These are phyloP conservation scores for Reutealis trisperma DNA, from an alignment of 345 rosid genomes.

Conservation along the genomic window DNA sequence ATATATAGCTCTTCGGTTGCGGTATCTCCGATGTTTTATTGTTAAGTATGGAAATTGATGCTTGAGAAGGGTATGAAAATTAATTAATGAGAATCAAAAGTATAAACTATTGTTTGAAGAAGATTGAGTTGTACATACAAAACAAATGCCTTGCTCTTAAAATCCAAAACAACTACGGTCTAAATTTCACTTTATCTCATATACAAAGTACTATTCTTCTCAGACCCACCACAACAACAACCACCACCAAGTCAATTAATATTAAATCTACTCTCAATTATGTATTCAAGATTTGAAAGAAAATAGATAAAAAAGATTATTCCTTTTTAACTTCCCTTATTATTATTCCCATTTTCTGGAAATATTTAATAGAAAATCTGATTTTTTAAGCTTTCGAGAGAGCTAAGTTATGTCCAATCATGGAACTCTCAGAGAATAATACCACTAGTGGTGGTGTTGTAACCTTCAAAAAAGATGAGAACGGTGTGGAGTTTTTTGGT, in stretches of 20 bases:
- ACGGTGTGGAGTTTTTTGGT: too few species aligned
- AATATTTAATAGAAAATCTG: neutral
- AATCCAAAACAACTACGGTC: too few species aligned
- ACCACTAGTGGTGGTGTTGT: slow-evolving; percentile 6
- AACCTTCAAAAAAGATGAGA: too few species aligned
- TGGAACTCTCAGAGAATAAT: slow-evolving; percentile 59
- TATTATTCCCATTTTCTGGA: neutral
- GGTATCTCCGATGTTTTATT: slow-evolving; percentile 20
- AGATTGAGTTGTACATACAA: neutral
- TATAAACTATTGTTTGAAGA: neutral
- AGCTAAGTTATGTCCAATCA: slow-evolving; percentile 21
- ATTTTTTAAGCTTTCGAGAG: neutral
- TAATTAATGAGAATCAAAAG: too few species aligned
- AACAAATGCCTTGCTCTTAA: neutral
- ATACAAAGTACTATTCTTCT: too few species aligned
- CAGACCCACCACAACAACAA: neutral
- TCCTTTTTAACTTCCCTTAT: too few species aligned
- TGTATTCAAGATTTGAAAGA: too few species aligned
- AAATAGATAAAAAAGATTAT: too few species aligned
- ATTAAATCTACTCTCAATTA: too few species aligned
- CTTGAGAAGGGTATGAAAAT: too few species aligned
- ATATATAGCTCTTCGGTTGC: slow-evolving; percentile 11
- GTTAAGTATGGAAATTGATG: too few species aligned
- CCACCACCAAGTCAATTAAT: neutral
- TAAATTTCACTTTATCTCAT: too few species aligned